These are phyloP conservation scores for Penicillium angulare DNA, from an alignment of 495 filamentous ascomycete species.

Conservation along the genomic window DNA sequence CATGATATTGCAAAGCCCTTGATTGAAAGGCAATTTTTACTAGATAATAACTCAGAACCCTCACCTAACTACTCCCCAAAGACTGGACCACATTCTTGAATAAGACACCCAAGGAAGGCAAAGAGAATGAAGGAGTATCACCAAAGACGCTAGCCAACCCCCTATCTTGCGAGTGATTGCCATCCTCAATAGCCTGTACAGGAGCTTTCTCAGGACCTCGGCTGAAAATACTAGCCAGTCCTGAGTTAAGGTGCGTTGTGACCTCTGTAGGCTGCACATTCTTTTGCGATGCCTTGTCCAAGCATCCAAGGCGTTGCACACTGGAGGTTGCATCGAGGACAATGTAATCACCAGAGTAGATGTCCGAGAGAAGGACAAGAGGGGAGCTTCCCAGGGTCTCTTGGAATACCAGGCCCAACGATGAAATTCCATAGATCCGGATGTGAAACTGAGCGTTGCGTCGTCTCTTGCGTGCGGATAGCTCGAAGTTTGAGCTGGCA, in stretches of 20 bases:
- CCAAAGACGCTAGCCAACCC: slow-evolving; percentile 74
- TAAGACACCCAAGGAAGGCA: slow-evolving; percentile 74
- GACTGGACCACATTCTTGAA: slow-evolving; percentile 67
- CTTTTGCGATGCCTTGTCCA: slow-evolving; percentile 53
- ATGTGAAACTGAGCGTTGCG: slow-evolving; percentile 24
- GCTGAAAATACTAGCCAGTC: slow-evolving; percentile 51
- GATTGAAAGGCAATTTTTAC: neutral
- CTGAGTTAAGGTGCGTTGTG: slow-evolving; percentile 43
- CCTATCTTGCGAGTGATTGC: slow-evolving; percentile 56
- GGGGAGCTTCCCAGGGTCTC: slow-evolving; percentile 24
- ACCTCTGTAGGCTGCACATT: slow-evolving; percentile 46
- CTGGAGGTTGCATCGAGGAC: slow-evolving; percentile 42
- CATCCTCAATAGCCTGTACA: slow-evolving; percentile 36
- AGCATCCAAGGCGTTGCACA: slow-evolving; percentile 51
- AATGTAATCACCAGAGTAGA: slow-evolving; percentile 57
- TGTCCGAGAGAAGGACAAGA: slow-evolving; percentile 36
- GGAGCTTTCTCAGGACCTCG: slow-evolving; percentile 17
- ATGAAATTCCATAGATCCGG: slow-evolving; percentile 39
- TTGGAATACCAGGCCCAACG: slow-evolving; percentile 29
- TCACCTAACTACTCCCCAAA: slow-evolving; percentile 21
- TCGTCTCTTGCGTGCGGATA: slow-evolving; percentile 19
- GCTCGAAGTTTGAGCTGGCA: slow-evolving; percentile 9
- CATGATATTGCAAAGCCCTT: slow-evolving; percentile 2
- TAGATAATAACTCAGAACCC: neutral
- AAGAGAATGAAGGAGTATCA: slow-evolving; percentile 66